Evolutionary conservation across 2,329 filamentous ascomycete genomes (phyloP).

Genomic region (Alternaria gansuensis): DNA sequence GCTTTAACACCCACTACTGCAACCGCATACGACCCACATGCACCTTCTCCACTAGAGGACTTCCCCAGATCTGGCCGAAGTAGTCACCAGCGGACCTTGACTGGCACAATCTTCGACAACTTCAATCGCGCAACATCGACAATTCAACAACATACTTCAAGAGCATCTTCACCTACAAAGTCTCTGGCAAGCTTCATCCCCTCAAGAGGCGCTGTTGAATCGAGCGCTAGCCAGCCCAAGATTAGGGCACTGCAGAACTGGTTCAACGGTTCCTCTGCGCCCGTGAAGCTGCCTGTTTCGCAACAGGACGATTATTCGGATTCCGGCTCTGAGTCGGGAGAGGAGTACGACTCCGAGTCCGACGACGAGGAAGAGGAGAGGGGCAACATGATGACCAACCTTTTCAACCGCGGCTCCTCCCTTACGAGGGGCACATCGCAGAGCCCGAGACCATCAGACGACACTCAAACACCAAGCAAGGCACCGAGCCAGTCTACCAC

Average conservation of each 20-base stretch:
- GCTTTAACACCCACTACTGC: conserved; percentile 41
- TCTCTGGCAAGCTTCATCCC: conserved; percentile 53
- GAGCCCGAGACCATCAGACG: conserved; percentile 30
- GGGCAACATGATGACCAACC: conserved; percentile 44
- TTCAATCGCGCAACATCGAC: conserved; percentile 50
- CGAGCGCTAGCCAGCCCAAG: conserved; percentile 46
- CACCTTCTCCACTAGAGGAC: conserved; percentile 41
- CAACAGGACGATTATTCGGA: conserved; percentile 43
- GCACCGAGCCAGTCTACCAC: conserved; percentile 38
- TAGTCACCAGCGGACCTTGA: conserved; percentile 48
- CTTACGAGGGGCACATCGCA: conserved; percentile 39
- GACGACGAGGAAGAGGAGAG: conserved; percentile 39
- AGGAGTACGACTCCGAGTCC: conserved; percentile 37
- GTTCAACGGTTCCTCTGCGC: conserved; percentile 63
- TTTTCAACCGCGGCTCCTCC: conserved; percentile 46
- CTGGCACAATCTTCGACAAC: conserved; percentile 51
- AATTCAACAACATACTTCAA: conserved; percentile 52
- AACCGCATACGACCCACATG: conserved; percentile 50
- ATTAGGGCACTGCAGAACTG: conserved; percentile 56
- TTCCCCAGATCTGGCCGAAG: conserved; percentile 32
- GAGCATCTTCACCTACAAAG: conserved; percentile 51
- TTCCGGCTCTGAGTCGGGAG: conserved; percentile 39
- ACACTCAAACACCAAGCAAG: conserved; percentile 29
- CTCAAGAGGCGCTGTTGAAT: conserved; percentile 43
- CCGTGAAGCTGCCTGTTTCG: conserved; percentile 57